Evolutionary conservation across 345 rosid species (phyloP).

Genomic region (Odontarrhena argentea): DNA sequence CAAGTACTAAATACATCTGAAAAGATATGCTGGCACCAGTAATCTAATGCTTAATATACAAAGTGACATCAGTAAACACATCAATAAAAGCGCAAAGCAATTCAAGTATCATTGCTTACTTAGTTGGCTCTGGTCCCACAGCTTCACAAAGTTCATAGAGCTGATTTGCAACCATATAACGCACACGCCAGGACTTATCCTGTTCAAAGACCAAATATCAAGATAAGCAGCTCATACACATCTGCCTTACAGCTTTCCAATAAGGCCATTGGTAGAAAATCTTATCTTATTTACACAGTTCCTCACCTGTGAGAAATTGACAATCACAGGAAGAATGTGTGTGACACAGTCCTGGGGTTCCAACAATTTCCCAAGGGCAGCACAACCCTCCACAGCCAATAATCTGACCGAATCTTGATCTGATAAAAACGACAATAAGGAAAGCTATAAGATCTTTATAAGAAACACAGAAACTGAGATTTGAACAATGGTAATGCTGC

Average conservation of each 20-base stretch:
- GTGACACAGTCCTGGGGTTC: slow-evolving; percentile 90
- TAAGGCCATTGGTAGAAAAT: slow-evolving; percentile 4
- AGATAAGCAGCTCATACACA: slow-evolving; percentile 8
- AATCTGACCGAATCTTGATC: slow-evolving; percentile 98
- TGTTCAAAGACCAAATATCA: slow-evolving; percentile 30
- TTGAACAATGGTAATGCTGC: slow-evolving; percentile 1
- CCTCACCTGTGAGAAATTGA: slow-evolving; percentile 85
- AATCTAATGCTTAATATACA: not conserved
- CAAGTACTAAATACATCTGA: slow-evolving; percentile 1
- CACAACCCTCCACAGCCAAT: slow-evolving; percentile 96
- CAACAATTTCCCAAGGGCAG: slow-evolving; percentile 94
- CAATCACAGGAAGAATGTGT: slow-evolving; percentile 90
- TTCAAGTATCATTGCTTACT: slow-evolving; percentile 43
- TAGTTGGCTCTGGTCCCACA: slow-evolving; percentile 81
- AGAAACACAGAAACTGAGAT: not conserved
- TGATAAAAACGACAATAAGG: slow-evolving; percentile 38
- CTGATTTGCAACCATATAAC: slow-evolving; percentile 89
- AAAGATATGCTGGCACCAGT: not conserved
- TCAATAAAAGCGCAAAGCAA: slow-evolving; percentile 1
- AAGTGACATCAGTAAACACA: not conserved
- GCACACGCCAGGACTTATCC: slow-evolving; percentile 92
- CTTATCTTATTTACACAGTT: slow-evolving; percentile 6
- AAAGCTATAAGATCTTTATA: slow-evolving; percentile 4
- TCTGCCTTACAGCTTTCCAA: slow-evolving; percentile 7
- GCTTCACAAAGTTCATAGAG: slow-evolving; percentile 83